A percentile compares a stretch with the other conserved stretches of the same genome.
phyloP scores from a whole-genome alignment of 2,329 filamentous ascomycete species.

The Chaetomiaceae sp. region DNA sequence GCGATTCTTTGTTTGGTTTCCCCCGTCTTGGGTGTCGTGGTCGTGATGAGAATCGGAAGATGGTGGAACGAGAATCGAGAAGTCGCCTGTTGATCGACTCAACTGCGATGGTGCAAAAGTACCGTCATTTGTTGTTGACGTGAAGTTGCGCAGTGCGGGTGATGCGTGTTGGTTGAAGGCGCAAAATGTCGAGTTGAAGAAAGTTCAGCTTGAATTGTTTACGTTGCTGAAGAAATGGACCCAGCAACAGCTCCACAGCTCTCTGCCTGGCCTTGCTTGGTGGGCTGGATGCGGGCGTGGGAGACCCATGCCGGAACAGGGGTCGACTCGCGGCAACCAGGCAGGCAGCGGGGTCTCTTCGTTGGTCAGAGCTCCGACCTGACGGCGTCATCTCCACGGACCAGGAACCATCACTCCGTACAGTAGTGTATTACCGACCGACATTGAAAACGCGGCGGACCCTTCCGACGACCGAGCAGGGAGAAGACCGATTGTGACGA shows the following conservation, averaged over 20 bases:
- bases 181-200: neutral
- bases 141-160: neutral
- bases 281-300: slow-evolving; percentile 5
- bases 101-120: neutral
- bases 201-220: slow-evolving; percentile 1
- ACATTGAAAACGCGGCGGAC: neutral
- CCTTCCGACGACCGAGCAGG: too few relatives aligned
- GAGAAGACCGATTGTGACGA: neutral
- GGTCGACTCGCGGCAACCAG: slow-evolving; percentile 6
- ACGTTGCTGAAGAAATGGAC: slow-evolving; percentile 1
- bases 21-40: neutral
- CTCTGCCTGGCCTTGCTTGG: neutral
- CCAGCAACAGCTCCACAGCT: slow-evolving; percentile 3
- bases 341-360: neutral
- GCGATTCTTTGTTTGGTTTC: neutral
- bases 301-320: slow-evolving; percentile 1
- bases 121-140: slow-evolving; percentile 1
- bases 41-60: neutral
- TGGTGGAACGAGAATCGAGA: neutral
- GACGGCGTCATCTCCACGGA: slow-evolving; percentile 8
- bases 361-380: slow-evolving; percentile 11
- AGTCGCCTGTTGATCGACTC: slow-evolving; percentile 1
- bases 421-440: neutral
- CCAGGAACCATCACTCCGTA: too few relatives aligned
- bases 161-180: neutral